Percentiles rank a stretch among this genome's conserved stretches.
These are phyloP conservation scores for Pseudozyma hubeiensis DNA, from an alignment of 1,284 basidiomycete species.

Conservation along the genomic window DNA sequence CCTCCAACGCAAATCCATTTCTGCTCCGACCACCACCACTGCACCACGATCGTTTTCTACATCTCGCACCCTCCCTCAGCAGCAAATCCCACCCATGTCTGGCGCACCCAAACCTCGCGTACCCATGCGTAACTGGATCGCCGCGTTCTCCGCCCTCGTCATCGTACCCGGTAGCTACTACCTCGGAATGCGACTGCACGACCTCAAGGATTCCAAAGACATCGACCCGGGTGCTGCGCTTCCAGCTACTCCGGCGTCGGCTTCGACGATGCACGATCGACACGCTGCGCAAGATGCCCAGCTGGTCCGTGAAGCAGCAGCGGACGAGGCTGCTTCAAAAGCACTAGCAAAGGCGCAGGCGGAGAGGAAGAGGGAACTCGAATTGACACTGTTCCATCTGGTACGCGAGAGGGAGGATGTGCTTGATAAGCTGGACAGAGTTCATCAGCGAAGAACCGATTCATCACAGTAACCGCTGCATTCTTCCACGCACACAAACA, in stretches of 20 bases:
- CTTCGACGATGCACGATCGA: conserved; percentile 16
- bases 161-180: conserved; percentile 44
- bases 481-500: not conserved
- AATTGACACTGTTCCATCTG: conserved; percentile 45
- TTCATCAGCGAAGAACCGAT: conserved; percentile 28
- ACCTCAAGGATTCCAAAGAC: conserved; percentile 22
- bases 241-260: conserved; percentile 8
- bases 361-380: conserved; percentile 25
- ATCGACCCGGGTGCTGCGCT: conserved; percentile 16
- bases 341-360: conserved; percentile 6
- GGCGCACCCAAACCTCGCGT: conserved; percentile 5
- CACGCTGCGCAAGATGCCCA: not conserved
- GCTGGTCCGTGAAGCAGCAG: not conserved
- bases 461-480: not conserved
- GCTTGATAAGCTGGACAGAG: conserved; percentile 43
- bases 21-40: conserved; percentile 1
- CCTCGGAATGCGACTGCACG: conserved; percentile 32
- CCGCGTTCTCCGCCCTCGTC: conserved; percentile 39
- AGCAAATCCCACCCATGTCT: not conserved
- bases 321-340: conserved; percentile 1
- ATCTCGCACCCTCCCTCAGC: conserved; percentile 3
- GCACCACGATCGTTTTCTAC: conserved; percentile 6
- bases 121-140: conserved; percentile 43
- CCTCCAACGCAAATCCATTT: conserved; percentile 3
- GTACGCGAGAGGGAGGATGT: conserved; percentile 49